A percentile compares a stretch with the other conserved stretches of the same genome.
phyloP scores from a whole-genome alignment of 768 basidiomycete genomes.

The Antrodiella citrinella region DNA sequence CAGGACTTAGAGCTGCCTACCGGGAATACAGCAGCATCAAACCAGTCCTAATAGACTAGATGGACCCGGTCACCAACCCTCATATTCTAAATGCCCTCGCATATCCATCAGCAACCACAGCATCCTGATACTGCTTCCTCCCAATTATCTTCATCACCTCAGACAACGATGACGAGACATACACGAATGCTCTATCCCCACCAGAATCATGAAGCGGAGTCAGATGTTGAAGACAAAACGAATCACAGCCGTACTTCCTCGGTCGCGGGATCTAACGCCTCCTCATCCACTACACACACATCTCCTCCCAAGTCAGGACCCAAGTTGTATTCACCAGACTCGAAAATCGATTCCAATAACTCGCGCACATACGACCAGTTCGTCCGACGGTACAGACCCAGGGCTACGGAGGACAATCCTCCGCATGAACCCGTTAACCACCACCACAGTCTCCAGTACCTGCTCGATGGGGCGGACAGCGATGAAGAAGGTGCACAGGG shows the following conservation, averaged over 20 bases:
- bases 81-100: too few relatives aligned
- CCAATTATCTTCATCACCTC: conserved; percentile 6
- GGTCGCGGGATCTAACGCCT: conserved; percentile 16
- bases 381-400: conserved; percentile 64
- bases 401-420: conserved; percentile 50
- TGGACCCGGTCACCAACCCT: too few relatives aligned
- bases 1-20: too few relatives aligned
- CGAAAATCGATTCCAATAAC: conserved; percentile 36
- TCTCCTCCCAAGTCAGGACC: conserved; percentile 17
- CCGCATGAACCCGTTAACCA: conserved; percentile 78
- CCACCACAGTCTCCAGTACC: conserved; percentile 65
- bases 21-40: too few relatives aligned
- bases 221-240: conserved; percentile 39
- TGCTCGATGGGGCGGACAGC: conserved; percentile 61
- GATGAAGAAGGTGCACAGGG: conserved; percentile 64
- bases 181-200: conserved; percentile 64
- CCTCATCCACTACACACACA: conserved; percentile 13
- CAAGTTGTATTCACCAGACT: conserved; percentile 21
- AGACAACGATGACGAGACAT: conserved; percentile 41
- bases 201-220: conserved; percentile 46
- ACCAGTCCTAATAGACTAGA: too few relatives aligned
- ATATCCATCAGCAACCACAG: too few relatives aligned
- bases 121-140: too few relatives aligned
- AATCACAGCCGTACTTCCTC: conserved; percentile 30
- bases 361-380: conserved; percentile 75